These are phyloP conservation scores for Oxytropis ochrocephala DNA, from an alignment of 306 rosid genomes.

Conservation along the genomic window DNA sequence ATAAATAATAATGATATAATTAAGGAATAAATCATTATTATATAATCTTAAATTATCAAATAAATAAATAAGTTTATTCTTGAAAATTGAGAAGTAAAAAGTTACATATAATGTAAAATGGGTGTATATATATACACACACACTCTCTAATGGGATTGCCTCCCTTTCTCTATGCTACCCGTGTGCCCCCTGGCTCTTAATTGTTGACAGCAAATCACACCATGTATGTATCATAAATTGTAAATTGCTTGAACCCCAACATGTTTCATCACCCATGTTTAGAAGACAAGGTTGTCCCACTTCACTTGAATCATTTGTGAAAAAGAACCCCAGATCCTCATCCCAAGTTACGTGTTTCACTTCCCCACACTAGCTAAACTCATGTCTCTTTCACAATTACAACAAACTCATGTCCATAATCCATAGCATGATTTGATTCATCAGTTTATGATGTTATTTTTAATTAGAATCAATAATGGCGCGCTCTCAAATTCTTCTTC, in stretches of 20 bases:
- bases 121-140: not conserved
- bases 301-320: constrained; percentile 1
- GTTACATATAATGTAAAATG: too few species aligned
- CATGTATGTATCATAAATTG: not conserved
- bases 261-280: constrained; percentile 2
- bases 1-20: too few species aligned
- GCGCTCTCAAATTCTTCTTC: too few species aligned
- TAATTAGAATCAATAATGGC: too few species aligned
- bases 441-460: not conserved
- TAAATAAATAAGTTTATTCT: too few species aligned
- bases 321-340: not conserved
- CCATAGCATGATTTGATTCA: not conserved
- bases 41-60: too few species aligned
- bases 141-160: not conserved
- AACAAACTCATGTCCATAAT: not conserved
- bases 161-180: not conserved
- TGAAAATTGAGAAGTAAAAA: too few species aligned
- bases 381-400: not conserved
- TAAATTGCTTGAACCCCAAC: not conserved
- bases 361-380: not conserved
- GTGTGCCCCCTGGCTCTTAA: not conserved
- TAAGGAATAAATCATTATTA: too few species aligned
- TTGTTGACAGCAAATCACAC: not conserved
- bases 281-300: constrained; percentile 17
- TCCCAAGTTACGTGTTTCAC: not conserved